phyloP scores from a whole-genome alignment of 2,329 filamentous ascomycete genomes.

The Aspergillus sp. region DNA sequence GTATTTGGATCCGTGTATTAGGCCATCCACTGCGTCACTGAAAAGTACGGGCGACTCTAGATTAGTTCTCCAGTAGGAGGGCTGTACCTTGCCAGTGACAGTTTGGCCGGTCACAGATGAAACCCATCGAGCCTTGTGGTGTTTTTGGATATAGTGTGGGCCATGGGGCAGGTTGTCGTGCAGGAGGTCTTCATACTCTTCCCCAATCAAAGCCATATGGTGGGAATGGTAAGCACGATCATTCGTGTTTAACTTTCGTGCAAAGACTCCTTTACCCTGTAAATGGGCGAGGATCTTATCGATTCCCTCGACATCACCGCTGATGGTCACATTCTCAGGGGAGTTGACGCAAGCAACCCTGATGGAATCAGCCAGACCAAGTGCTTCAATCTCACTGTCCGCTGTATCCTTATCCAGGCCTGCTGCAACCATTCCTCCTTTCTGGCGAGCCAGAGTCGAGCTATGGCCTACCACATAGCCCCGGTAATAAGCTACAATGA shows the following conservation, averaged over 20 bases:
- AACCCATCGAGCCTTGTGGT: background rate
- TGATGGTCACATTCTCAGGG: slow-evolving; percentile 45
- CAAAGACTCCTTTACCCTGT: slow-evolving; percentile 32
- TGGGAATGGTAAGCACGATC: slow-evolving; percentile 48
- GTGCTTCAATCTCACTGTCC: background rate
- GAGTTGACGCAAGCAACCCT: slow-evolving; percentile 42
- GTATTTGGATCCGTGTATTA: too few species aligned
- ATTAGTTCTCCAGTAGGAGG: background rate
- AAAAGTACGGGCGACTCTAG: background rate
- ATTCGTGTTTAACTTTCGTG: slow-evolving; percentile 38
- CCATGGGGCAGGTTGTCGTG: background rate
- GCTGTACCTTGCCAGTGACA: background rate
- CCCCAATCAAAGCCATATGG: slow-evolving; percentile 36
- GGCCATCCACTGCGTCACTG: background rate
- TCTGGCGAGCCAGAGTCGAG: background rate
- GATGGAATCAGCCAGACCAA: slow-evolving; percentile 18
- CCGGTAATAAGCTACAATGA: background rate
- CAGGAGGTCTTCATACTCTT: background rate
- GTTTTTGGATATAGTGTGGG: background rate
- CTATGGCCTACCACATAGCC: background rate
- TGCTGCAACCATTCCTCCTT: background rate
- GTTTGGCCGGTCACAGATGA: background rate
- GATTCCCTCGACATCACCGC: slow-evolving; percentile 43
- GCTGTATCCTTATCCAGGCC: background rate
- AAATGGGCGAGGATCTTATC: slow-evolving; percentile 31